Evolutionary conservation across 2,329 filamentous ascomycete species (phyloP), one percentile per base, ranked within the genome.

Genomic region (Pseudogymnoascus sp.): DNA sequence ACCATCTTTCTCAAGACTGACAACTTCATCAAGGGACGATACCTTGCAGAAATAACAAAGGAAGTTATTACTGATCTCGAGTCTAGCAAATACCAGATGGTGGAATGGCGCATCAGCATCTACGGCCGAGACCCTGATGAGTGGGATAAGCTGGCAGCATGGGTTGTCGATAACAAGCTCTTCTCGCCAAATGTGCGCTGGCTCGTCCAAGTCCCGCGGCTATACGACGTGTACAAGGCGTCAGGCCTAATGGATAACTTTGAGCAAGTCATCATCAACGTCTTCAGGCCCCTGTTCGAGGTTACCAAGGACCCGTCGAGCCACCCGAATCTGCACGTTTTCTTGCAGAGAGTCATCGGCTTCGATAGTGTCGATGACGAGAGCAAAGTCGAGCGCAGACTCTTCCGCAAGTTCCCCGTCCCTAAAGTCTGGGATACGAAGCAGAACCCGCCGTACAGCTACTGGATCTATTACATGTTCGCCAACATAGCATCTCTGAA

Each of bases 1-100:
- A 96, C 95, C n/a, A 99, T 99, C 69, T 99, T 99, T 75, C 80
- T 99, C 62, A 99, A 99, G 79, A 99, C 95, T 8, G 95, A 99
- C 77, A 99, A 99, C 74, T 93, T 92, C 75, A 96, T 99, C 73
- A 87, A 96, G 68, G 95, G 95, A 37, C 89, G 93, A 60, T 99
- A 99, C 73, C 80, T 99, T 46, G 95, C 95, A 0, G 95, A 99
- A 75, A 97, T 99, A 66, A 98, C 93, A 2, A 96, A 96, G 72
- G 95, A 99, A 76, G 95, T 99, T 66, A 97, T 99, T 62, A 87
- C 92, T 2, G 95, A 99, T 81, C 80, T 99, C 33, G 95, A 99
- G 75, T 96, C 93, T 59, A 97, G 93, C 84, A 99, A 99, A 75
- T 99, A 99, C 72, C 95, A 99, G 75, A 97, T 99, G 90, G 95